These are phyloP conservation scores for Trichosporon ovoides DNA, from an alignment of 1,284 basidiomycete species.

Conservation along the genomic window DNA sequence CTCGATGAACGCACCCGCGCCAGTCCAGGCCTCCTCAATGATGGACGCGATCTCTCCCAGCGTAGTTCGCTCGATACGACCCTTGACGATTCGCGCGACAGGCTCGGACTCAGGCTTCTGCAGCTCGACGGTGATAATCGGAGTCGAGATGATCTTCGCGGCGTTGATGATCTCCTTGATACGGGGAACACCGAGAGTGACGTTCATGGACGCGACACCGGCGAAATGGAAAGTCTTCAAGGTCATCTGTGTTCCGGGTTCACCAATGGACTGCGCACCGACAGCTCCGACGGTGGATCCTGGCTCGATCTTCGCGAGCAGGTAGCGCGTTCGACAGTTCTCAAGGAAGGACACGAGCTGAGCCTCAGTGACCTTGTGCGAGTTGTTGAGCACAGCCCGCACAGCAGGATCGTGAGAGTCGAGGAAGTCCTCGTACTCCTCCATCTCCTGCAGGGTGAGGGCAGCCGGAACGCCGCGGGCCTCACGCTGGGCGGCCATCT, in stretches of 20 bases:
- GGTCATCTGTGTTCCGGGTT: slow-evolving; percentile 99
- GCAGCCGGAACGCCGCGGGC: slow-evolving; percentile 72
- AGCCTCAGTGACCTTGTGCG: slow-evolving; percentile 76
- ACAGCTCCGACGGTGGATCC: slow-evolving; percentile 97
- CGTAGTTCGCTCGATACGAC: slow-evolving; percentile 88
- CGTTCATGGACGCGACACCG: slow-evolving; percentile 99
- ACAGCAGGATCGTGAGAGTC: slow-evolving; percentile 47
- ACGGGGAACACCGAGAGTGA: slow-evolving; percentile 97
- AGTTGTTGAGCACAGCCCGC: slow-evolving; percentile 75
- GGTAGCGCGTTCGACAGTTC: slow-evolving; percentile 84
- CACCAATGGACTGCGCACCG: slow-evolving; percentile 98
- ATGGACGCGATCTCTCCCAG: slow-evolving; percentile 90
- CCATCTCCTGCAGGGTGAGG: slow-evolving; percentile 62
- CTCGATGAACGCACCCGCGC: slow-evolving; percentile 85
- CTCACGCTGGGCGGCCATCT: slow-evolving; percentile 65
- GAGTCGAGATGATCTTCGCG: slow-evolving; percentile 92
- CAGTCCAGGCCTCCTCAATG: slow-evolving; percentile 93
- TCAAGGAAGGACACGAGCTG: slow-evolving; percentile 78
- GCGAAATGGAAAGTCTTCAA: slow-evolving; percentile 99
- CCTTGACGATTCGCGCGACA: slow-evolving; percentile 96
- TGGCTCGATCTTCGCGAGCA: slow-evolving; percentile 90
- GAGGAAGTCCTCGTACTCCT: slow-evolving; percentile 50
- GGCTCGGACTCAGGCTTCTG: slow-evolving; percentile 77
- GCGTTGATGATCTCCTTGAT: slow-evolving; percentile 96
- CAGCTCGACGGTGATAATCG: slow-evolving; percentile 94